Evolutionary conservation across 1,284 basidiomycete genomes (phyloP), one percentile per base, ranked within the genome.

Genomic region (Wolfiporia cocos): DNA sequence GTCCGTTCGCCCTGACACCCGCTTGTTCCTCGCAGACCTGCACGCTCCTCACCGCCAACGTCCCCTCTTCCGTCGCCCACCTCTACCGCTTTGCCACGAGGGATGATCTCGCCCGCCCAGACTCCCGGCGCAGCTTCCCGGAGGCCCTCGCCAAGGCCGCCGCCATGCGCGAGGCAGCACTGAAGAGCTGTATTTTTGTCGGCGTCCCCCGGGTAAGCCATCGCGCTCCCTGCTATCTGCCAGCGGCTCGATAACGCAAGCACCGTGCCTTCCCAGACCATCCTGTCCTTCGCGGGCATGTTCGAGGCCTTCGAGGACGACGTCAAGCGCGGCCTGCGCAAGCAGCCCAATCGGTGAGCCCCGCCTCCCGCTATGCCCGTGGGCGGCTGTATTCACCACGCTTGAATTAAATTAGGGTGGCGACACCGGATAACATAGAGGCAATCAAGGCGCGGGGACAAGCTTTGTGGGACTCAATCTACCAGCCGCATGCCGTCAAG

Each of bases 181-280:
- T 99, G 60, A 98, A 99, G 69, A 93, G 90, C 55, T 83, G 86
- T 58, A 89, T 93, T 51, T 93, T 96, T 63, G 81, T 91, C 49
- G 93, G 93, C 31, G 91, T 95, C 43, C 91, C 92, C 51, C 78
- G 89, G 64, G 88, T 91, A 56, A 64, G 81, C 54, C 39, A 36
- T 5, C 28, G 34, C 34, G 28, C 26, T 15, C 20, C n/a, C n/a
- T n/a, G n/a, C n/a, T n/a, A n/a, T n/a, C n/a, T n/a, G n/a, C n/a
- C n/a, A n/a, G n/a, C n/a, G n/a, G n/a, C n/a, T n/a, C n/a, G n/a
- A n/a, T n/a, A n/a, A n/a, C n/a, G n/a, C n/a, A n/a, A n/a, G n/a
- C n/a, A n/a, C n/a, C n/a, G n/a, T n/a, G n/a, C n/a, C n/a, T n/a
- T n/a, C n/a, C 29, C 61, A 92, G 87, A 83, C 84, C 41, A 95